A percentile compares a stretch with the other conserved stretches of the same genome.
phyloP scores from a whole-genome alignment of 2,329 filamentous ascomycete species.

The Nemania abortiva region DNA sequence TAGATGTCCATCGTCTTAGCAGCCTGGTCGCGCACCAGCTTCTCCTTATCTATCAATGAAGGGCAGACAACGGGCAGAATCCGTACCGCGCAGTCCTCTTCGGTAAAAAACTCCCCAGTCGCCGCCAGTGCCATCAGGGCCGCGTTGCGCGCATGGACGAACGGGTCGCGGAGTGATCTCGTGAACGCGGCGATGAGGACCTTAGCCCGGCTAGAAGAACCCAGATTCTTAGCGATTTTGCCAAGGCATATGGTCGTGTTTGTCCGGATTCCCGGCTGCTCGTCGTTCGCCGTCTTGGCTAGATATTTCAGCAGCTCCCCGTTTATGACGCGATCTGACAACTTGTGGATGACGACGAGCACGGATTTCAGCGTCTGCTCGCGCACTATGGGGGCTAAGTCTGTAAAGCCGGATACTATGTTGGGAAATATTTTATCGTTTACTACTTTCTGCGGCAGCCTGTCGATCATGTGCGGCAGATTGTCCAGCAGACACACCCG shows the following conservation, averaged over 20 bases:
- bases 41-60: conserved; percentile 92
- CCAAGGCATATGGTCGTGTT: conserved; percentile 98
- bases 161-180: conserved; percentile 89
- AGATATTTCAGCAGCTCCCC: conserved; percentile 91
- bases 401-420: conserved; percentile 95
- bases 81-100: conserved; percentile 88
- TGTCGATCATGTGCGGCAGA: conserved; percentile 90
- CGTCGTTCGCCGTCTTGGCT: conserved; percentile 96
- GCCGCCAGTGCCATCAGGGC: conserved; percentile 86
- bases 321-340: conserved; percentile 93
- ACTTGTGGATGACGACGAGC: conserved; percentile 84
- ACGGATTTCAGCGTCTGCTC: conserved; percentile 98
- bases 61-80: conserved; percentile 88
- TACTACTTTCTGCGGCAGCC: conserved; percentile 86
- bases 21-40: conserved; percentile 91
- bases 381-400: conserved; percentile 88
- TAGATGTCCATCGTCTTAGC: conserved; percentile 91
- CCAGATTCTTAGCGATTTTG: conserved; percentile 92
- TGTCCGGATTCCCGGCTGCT: conserved; percentile 95
- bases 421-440: conserved; percentile 98
- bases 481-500: conserved; percentile 92
- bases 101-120: conserved; percentile 86
- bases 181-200: conserved; percentile 94
- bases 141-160: conserved; percentile 93
- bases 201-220: conserved; percentile 82